Evolutionary conservation across 208 protist genomes (phyloP).

Genomic region (Phytomonas francai): DNA sequence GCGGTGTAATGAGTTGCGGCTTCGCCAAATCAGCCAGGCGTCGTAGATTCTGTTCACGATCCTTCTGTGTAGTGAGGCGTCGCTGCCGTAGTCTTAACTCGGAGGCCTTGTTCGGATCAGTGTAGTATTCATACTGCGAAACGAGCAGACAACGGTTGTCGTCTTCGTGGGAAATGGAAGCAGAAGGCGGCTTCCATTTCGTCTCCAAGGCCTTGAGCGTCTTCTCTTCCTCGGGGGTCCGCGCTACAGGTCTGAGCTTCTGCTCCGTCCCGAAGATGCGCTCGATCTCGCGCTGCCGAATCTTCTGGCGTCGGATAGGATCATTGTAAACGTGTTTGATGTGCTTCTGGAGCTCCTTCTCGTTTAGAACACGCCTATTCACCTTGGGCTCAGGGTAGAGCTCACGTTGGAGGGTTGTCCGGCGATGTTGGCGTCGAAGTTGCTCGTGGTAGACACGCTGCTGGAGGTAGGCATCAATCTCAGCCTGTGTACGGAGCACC

Average conservation of each 20-base stretch:
- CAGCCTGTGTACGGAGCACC: conserved; percentile 34
- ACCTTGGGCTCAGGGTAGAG: conserved; percentile 32
- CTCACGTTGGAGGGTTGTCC: conserved; percentile 47
- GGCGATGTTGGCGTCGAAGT: conserved; percentile 60
- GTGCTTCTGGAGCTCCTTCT: conserved; percentile 32
- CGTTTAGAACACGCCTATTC: conserved; percentile 15
- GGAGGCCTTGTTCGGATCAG: conserved; percentile 21
- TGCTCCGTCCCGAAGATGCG: conserved; percentile 22
- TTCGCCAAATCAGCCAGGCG: conserved; percentile 37
- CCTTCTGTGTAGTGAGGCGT: conserved; percentile 14
- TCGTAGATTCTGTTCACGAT: conserved; percentile 16
- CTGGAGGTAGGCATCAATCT: conserved; percentile 64
- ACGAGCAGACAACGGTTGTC: conserved; percentile 47
- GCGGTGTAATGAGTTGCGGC: conserved; percentile 38
- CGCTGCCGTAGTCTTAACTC: conserved; percentile 20
- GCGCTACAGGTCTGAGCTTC: conserved; percentile 4
- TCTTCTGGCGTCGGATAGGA: conserved; percentile 27
- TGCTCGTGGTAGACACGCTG: conserved; percentile 53
- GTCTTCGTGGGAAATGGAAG: conserved; percentile 27
- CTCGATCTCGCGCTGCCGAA: conserved; percentile 28
- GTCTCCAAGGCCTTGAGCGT: conserved; percentile 23
- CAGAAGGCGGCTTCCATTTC: conserved; percentile 52
- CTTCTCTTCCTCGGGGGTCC: conserved; percentile 7
- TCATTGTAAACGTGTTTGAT: conserved; percentile 65
- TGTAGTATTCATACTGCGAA: conserved; percentile 44